These are phyloP conservation scores for Cryptosporidium sp. DNA, from an alignment of 169 alveolate species.

Conservation along the genomic window DNA sequence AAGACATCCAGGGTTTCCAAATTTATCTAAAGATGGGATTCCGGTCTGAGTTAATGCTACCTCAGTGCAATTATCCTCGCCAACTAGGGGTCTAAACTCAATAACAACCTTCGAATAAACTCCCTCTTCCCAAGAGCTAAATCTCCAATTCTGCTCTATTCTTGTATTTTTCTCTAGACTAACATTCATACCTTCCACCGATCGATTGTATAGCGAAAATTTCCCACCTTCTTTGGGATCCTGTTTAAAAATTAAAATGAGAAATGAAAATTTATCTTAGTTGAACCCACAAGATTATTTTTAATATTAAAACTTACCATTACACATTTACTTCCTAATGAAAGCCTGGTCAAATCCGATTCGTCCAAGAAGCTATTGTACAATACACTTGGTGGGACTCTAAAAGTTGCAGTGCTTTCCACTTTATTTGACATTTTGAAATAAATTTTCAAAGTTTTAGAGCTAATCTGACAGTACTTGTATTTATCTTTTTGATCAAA, in stretches of 20 bases:
- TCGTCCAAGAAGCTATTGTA: conserved; percentile 44
- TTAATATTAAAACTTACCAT: conserved; percentile 46
- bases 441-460: neutral
- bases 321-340: conserved; percentile 53
- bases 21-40: conserved; percentile 60
- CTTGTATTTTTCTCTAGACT: conserved; percentile 8
- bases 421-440: conserved; percentile 1
- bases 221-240: conserved; percentile 67
- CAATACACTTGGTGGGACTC: conserved; percentile 68
- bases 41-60: conserved; percentile 23
- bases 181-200: conserved; percentile 49
- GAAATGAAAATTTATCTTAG: neutral
- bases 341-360: conserved; percentile 50
- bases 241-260: neutral
- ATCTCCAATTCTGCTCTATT: conserved; percentile 67
- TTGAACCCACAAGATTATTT: neutral
- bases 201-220: conserved; percentile 47
- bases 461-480: neutral
- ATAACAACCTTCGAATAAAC: conserved; percentile 63
- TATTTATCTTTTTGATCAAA: neutral
- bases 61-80: conserved; percentile 68
- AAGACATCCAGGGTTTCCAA: conserved; percentile 72
- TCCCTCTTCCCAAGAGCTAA: conserved; percentile 55
- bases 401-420: conserved; percentile 40
- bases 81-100: conserved; percentile 50